phyloP scores from a whole-genome alignment of 192 early-diverging fungal genomes.

The Coemansia sp. region DNA sequence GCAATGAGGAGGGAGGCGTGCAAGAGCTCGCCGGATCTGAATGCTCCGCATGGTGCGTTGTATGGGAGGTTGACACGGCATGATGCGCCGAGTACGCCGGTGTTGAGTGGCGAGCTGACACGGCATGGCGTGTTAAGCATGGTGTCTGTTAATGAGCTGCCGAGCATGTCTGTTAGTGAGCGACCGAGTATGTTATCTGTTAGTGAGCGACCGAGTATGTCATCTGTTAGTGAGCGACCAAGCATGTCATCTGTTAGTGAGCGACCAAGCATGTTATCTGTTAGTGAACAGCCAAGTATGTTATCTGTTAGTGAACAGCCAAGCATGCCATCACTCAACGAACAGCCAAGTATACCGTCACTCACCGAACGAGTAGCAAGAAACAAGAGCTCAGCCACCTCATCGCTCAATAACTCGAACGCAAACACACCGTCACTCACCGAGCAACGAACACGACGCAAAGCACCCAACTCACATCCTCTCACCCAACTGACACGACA shows the following conservation, averaged over 20 bases:
- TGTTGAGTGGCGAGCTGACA: neutral
- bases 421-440: too few species aligned
- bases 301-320: neutral
- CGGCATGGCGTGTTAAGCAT: neutral
- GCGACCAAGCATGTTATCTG: neutral
- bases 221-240: neutral
- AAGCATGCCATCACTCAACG: neutral
- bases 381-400: too few species aligned
- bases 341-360: neutral
- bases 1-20: neutral
- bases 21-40: constrained; percentile 9
- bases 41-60: neutral
- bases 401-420: too few species aligned
- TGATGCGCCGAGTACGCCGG: too few species aligned
- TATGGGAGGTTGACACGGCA: neutral
- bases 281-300: neutral
- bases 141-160: neutral
- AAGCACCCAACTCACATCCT: neutral
- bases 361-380: too few species aligned
- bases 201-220: too few species aligned
- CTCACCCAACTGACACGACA: neutral
- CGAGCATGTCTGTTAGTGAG: too few species aligned
- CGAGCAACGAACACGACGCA: neutral
- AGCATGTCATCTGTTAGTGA: neutral
- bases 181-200: too few species aligned